phyloP scores from a whole-genome alignment of 805 yeast genomes.

The Wickerhamiella vanderwaltii region DNA sequence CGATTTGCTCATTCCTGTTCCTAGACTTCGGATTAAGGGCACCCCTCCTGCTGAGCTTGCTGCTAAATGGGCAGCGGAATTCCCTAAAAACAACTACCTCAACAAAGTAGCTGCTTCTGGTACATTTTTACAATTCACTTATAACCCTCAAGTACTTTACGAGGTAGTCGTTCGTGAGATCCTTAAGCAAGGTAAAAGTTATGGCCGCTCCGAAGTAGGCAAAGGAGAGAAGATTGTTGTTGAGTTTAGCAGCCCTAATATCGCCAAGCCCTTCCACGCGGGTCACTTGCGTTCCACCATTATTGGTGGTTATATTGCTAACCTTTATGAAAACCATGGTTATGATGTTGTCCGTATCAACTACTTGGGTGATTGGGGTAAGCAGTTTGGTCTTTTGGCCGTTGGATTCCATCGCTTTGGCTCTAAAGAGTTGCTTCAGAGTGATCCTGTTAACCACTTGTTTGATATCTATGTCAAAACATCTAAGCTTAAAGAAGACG shows the following conservation, averaged over 20 bases:
- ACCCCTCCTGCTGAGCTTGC: conserved; percentile 68
- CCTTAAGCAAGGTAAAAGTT: conserved; percentile 44
- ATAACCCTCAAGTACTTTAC: conserved; percentile 53
- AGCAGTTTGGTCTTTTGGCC: conserved; percentile 92
- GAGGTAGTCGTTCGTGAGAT: conserved; percentile 59
- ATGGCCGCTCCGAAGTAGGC: conserved; percentile 69
- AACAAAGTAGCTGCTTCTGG: conserved; percentile 71
- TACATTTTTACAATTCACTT: conserved; percentile 81
- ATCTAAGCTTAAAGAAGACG: conserved; percentile 61
- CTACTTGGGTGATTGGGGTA: conserved; percentile 99
- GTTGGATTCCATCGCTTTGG: conserved; percentile 87
- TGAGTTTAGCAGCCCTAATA: conserved; percentile 95
- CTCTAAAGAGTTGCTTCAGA: conserved; percentile 50
- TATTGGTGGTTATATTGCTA: conserved; percentile 89
- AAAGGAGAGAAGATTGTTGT: conserved; percentile 56
- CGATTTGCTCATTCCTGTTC: conserved; percentile 83
- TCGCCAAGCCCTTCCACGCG: conserved; percentile 99
- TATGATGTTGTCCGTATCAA: conserved; percentile 89
- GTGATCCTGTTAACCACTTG: conserved; percentile 86
- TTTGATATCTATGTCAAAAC: conserved; percentile 86
- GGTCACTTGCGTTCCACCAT: conserved; percentile 97
- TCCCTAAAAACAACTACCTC: conserved; percentile 61
- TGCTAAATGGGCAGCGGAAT: conserved; percentile 61
- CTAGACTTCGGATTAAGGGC: conserved; percentile 73
- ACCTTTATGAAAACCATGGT: conserved; percentile 79